These are phyloP conservation scores for Halophytophthora polymorphica DNA, from an alignment of 352 stramenopile species.

Conservation along the genomic window DNA sequence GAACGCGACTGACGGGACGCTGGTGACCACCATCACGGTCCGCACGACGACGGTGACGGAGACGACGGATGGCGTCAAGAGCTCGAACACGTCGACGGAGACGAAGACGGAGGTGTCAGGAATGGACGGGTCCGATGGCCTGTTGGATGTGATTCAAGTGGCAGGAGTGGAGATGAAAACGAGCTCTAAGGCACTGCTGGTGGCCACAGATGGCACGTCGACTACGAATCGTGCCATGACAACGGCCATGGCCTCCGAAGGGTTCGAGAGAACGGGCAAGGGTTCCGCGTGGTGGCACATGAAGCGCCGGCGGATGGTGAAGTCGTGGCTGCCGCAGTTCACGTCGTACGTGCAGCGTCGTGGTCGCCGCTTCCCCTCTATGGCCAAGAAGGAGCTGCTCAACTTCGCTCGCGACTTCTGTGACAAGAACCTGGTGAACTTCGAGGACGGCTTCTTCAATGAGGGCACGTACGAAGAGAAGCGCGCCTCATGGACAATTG, in stretches of 20 bases:
- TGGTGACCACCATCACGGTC: too few species aligned
- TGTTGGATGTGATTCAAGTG: constrained; percentile 12
- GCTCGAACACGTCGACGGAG: constrained; percentile 17
- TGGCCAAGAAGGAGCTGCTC: constrained; percentile 28
- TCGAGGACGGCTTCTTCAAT: constrained; percentile 32
- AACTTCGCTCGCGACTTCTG: constrained; percentile 33
- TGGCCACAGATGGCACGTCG: background rate
- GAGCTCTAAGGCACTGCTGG: background rate
- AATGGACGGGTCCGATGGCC: background rate
- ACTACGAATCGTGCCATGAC: background rate
- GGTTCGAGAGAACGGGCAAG: constrained; percentile 11
- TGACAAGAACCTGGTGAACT: constrained; percentile 27
- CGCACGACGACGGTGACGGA: constrained; percentile 27
- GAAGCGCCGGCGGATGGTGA: constrained; percentile 23
- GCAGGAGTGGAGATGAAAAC: constrained; percentile 14
- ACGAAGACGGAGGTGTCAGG: constrained; percentile 10
- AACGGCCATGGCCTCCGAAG: background rate
- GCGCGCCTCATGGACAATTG: constrained; percentile 27
- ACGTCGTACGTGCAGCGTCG: constrained; percentile 31
- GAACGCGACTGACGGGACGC: too few species aligned
- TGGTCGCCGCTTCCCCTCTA: constrained; percentile 20
- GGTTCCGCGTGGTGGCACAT: constrained; percentile 25
- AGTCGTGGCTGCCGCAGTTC: constrained; percentile 29
- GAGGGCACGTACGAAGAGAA: constrained; percentile 31
- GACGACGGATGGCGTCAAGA: constrained; percentile 15